A percentile compares a stretch with the other conserved stretches of the same genome.
These are phyloP conservation scores for Lumnitzera racemosa DNA, from an alignment of 345 rosid species.

Conservation along the genomic window DNA sequence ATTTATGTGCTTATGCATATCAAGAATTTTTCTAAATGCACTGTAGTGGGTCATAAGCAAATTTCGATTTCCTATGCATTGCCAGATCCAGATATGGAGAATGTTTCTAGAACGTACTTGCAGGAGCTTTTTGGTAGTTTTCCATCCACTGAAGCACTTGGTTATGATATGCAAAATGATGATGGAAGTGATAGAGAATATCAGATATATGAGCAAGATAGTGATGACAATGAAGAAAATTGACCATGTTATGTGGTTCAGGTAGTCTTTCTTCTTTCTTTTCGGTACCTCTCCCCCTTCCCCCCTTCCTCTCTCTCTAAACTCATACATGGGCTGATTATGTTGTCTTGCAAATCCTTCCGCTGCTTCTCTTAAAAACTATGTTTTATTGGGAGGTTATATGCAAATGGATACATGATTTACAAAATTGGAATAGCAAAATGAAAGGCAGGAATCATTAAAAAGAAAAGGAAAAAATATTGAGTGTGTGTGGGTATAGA, in stretches of 20 bases:
- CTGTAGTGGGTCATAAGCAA: no score
- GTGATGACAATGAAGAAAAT: slow-evolving; percentile 40
- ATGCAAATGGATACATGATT: no score
- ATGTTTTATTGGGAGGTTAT: no score
- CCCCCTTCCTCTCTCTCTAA: background rate
- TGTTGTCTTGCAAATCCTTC: no score
- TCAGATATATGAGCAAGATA: slow-evolving; percentile 77
- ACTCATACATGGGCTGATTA: no score
- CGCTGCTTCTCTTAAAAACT: no score
- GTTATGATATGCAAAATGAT: slow-evolving; percentile 12
- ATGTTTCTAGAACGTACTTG: slow-evolving; percentile 68
- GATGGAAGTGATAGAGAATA: slow-evolving; percentile 67
- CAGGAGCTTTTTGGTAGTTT: slow-evolving; percentile 90
- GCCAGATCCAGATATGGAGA: slow-evolving; percentile 48
- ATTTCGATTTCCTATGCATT: slow-evolving; percentile 36
- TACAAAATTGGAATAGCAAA: no score
- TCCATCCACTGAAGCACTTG: slow-evolving; percentile 41
- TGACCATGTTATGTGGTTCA: slow-evolving; percentile 9
- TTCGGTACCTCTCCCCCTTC: background rate
- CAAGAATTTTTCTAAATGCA: no score
- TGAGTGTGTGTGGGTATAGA: no score
- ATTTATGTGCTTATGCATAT: no score
- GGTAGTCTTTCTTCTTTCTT: background rate
- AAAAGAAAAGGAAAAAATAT: no score
- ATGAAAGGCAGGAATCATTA: no score